These are phyloP conservation scores for Malassezia arunalokei DNA, from an alignment of 1,284 basidiomycete species.

Conservation along the genomic window DNA sequence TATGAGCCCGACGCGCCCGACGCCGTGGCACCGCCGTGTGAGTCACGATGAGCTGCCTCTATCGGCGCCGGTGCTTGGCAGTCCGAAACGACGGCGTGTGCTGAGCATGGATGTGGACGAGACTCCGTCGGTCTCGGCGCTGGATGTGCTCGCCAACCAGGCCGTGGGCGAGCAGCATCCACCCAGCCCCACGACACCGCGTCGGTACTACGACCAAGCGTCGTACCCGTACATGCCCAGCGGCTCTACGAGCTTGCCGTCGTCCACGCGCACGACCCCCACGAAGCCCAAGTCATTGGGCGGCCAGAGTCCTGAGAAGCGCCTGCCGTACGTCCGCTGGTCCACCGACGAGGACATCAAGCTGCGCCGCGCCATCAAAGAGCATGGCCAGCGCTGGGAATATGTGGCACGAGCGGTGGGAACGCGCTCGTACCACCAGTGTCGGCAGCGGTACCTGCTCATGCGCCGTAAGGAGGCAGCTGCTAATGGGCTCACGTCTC, in stretches of 20 bases:
- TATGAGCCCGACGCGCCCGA: neutral
- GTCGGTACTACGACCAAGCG: neutral
- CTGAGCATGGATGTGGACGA: slow-evolving; percentile 25
- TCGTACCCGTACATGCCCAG: neutral
- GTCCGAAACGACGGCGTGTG: slow-evolving; percentile 39
- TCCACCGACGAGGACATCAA: slow-evolving; percentile 41
- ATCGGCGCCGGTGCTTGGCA: slow-evolving; percentile 22
- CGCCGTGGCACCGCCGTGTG: neutral
- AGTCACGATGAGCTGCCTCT: slow-evolving; percentile 15
- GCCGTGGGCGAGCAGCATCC: slow-evolving; percentile 35
- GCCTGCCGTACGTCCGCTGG: slow-evolving; percentile 44
- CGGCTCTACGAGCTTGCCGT: neutral
- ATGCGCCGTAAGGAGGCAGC: slow-evolving; percentile 44
- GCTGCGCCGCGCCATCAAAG: slow-evolving; percentile 38
- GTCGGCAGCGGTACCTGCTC: slow-evolving; percentile 43
- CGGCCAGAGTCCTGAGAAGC: slow-evolving; percentile 41
- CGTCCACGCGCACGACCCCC: neutral
- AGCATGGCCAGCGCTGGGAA: slow-evolving; percentile 45
- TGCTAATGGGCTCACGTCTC: slow-evolving; percentile 17
- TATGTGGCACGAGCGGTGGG: slow-evolving; percentile 43
- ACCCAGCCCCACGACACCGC: neutral
- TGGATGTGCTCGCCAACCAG: slow-evolving; percentile 45
- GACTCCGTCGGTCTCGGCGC: slow-evolving; percentile 16
- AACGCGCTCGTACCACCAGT: slow-evolving; percentile 44
- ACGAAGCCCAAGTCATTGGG: slow-evolving; percentile 10